Base-by-base conservation (phyloP, 345 rosid genomes). In the Linum trigynum region DNA sequence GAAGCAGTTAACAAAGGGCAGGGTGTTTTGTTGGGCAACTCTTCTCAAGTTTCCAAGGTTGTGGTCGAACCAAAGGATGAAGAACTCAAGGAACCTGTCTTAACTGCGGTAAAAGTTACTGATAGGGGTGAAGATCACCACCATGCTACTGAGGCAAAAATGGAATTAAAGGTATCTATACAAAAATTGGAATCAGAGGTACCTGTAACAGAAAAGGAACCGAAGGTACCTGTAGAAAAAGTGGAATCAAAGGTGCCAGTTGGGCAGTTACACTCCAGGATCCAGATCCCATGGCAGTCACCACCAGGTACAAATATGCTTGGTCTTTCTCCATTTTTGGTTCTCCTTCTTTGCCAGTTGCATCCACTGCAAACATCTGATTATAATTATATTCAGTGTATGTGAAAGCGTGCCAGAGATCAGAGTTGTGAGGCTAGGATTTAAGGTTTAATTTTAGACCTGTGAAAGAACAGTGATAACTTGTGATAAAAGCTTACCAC, bases 221-320 rank as follows among this genome's bases (percentile, higher is more conserved):
- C 9, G 53, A 12, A 48, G 9, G 53, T 15, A 9, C 9, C 53
- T 12, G 14, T 9, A 3, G 14, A 48, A 48, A 48, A 48, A 48
- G 12, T 48, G 14, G 53, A 6, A 48, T 9, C 69, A 3, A 80
- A 78, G 74, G 83, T 80, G 69, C 71, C 77, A 48, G 68, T 73
- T 23, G 75, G 69, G 74, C 86, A 84, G 59, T 71, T 76, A 69
- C 76, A 81, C 74, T 76, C 67, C 74, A 81, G 78, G 78, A 75
- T 73, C 65, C 78, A 77, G 77, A 86, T 87, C 68, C 79, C 73
- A 32, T 91, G 99, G 99, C 74, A 70, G 69, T 79, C 67, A 51
- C 94, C 97, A 4, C 84, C 90, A 89, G 99, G 99, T 95, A 88
- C 62, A 74, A 57, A 62, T 69, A 71, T 68, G 64, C 67, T 73